Conservation (phyloP, 257 asterid genomes). For the Ballota nigra region DNA sequence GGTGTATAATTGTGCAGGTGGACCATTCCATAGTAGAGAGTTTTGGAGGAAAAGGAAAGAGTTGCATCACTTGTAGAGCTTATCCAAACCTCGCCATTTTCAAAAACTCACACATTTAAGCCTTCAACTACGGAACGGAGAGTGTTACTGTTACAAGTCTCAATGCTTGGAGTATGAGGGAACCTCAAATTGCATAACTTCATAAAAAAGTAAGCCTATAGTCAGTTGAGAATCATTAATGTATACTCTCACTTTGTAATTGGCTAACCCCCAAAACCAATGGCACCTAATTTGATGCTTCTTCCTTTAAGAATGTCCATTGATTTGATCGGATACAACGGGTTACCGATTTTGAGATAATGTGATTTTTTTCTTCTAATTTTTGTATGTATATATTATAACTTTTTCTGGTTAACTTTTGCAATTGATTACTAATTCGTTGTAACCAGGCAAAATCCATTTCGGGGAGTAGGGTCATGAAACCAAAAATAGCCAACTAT, state of each 20-base stretch:
- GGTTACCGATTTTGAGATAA: too few relatives aligned
- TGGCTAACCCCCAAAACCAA: too few relatives aligned
- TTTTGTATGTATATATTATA: too few relatives aligned
- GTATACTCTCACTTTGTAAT: too few relatives aligned
- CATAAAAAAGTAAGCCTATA: slow-evolving; percentile 22
- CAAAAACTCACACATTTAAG: slow-evolving; percentile 29
- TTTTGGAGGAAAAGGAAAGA: slow-evolving; percentile 44
- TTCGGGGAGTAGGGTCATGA: too few relatives aligned
- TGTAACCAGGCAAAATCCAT: too few relatives aligned
- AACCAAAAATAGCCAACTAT: too few relatives aligned
- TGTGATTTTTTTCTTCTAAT: too few relatives aligned
- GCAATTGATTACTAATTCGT: too few relatives aligned
- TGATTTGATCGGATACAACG: too few relatives aligned
- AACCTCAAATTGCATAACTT: slow-evolving; percentile 27
- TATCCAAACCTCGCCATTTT: slow-evolving; percentile 34
- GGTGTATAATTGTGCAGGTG: slow-evolving; percentile 25
- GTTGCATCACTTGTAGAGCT: slow-evolving; percentile 37
- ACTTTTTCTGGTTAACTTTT: too few relatives aligned
- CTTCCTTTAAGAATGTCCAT: background rate
- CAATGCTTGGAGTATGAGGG: slow-evolving; percentile 40
- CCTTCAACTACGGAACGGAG: slow-evolving; percentile 32
- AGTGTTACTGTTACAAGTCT: slow-evolving; percentile 28
- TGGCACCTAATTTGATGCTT: background rate
- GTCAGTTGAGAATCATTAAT: background rate
- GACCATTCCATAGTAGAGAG: slow-evolving; percentile 42